phyloP scores from a whole-genome alignment of 345 rosid species.

The Populus alba region DNA sequence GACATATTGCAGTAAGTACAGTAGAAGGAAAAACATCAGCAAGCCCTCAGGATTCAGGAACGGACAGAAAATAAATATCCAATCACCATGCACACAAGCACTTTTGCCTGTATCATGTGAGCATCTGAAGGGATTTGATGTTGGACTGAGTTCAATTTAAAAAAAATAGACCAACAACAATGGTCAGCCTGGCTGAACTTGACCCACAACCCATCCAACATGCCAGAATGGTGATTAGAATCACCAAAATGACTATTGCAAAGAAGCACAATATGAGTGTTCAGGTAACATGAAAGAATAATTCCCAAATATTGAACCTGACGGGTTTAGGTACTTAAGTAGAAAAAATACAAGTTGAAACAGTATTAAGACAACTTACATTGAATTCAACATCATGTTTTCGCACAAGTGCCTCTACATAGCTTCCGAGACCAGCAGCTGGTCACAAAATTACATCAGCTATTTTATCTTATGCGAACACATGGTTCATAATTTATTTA shows the following conservation, averaged over 20 bases:
- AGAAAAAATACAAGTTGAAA: not conserved
- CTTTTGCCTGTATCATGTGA: not conserved
- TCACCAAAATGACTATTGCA: not conserved
- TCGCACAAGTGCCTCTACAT: conserved; percentile 88
- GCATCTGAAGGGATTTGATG: not conserved
- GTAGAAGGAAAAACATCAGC: not conserved
- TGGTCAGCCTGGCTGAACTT: not conserved
- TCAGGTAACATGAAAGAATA: not conserved
- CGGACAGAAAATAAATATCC: not conserved
- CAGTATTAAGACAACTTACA: conserved; percentile 38
- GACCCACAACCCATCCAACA: not conserved
- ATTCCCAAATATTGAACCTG: not conserved
- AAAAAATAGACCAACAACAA: not conserved
- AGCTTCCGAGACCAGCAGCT: conserved; percentile 97
- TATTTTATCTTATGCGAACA: not conserved
- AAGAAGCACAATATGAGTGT: not conserved
- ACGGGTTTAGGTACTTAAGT: not conserved
- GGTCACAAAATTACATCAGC: conserved; percentile 28
- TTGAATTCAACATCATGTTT: conserved; percentile 87
- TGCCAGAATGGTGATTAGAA: not conserved
- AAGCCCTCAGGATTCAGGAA: not conserved
- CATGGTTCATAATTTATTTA: no score
- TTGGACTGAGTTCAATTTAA: not conserved
- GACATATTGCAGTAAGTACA: not conserved
- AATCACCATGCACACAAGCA: not conserved